phyloP scores from a whole-genome alignment of 1,284 basidiomycete genomes.

The Ceratobasidium sp. region DNA sequence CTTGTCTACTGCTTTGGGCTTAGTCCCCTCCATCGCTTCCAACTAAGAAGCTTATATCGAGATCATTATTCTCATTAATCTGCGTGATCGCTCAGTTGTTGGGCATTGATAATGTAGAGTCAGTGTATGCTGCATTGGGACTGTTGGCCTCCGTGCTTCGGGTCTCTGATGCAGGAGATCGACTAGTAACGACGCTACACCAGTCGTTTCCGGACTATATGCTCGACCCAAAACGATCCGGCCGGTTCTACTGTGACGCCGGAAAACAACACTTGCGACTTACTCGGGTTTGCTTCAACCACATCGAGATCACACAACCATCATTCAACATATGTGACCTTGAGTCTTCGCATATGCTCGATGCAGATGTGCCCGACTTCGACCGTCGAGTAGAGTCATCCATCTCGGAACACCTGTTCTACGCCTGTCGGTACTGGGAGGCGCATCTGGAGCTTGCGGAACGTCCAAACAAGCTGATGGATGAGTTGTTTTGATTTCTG shows the following conservation, averaged over 20 bases:
- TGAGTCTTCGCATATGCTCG: background rate
- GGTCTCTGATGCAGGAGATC: background rate
- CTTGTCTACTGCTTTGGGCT: too few relatives aligned
- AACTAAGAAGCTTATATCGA: too few relatives aligned
- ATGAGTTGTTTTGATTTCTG: background rate
- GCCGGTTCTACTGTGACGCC: background rate
- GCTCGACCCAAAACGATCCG: background rate
- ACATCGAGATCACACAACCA: background rate
- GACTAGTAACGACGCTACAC: conserved; percentile 5
- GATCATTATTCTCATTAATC: too few relatives aligned
- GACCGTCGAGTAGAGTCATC: background rate
- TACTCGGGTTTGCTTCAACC: background rate
- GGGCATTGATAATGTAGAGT: too few relatives aligned
- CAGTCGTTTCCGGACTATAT: conserved; percentile 13
- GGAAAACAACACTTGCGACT: background rate
- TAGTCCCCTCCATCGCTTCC: too few relatives aligned
- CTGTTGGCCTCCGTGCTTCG: background rate
- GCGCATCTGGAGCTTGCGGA: background rate
- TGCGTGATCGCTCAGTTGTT: background rate
- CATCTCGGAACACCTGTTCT: background rate
- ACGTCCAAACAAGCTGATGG: background rate
- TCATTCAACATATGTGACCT: conserved; percentile 17
- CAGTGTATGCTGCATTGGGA: background rate
- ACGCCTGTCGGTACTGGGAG: background rate
- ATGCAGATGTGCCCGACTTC: background rate